Base-by-base conservation (phyloP, 495 filamentous ascomycete genomes). In the Podospora pseudopauciseta region DNA sequence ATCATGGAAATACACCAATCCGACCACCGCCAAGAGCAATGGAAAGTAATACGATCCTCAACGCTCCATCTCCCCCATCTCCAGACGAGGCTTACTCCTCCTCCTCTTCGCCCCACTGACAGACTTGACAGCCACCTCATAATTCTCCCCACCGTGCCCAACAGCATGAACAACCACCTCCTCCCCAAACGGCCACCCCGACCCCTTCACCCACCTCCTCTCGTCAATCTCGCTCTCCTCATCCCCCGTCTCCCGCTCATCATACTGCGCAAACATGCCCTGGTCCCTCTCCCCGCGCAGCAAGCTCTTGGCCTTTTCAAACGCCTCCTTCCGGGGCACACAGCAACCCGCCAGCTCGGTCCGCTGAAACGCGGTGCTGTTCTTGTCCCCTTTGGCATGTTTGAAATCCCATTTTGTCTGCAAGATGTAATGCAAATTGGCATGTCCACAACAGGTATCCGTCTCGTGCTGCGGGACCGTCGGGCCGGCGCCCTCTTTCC, bases 101-200 rank as follows among this genome's bases (percentile, higher is more conserved):
- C 61, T 63, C 61, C 61, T 63, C 61, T n/a, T 63, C 4, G 61
- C 32, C 13, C 16, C 61, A 7, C 27, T 28, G 2, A 66, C 63
- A 39, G 77, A 75, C 69, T 68, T 76, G 23, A 83, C 78, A 0
- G 71, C 67, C 20, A 83, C 74, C 13, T 71, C 68, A 63, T 76
- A 81, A 61, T 81, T 80, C 73, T 81, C 76, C 1, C 81, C 81
- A 28, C 74, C 80, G 39, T 76, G 65, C 1, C 72, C 73, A 13
- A 83, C 78, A 6, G 81, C 81, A 59, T 80, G 80, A 20, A 82
- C 79, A 0, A 80, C 59, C 4, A 79, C 76, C 7, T 83, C 79
- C 7, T 82, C 80, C 9, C 81, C 80, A 72, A 80, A 83, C 34
- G 80, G 81, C 81, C 80, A 83, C 39, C 73, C 72, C 27, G 54